Conservation (phyloP, 2,329 filamentous ascomycete genomes). For the Colletotrichum caudatum region DNA sequence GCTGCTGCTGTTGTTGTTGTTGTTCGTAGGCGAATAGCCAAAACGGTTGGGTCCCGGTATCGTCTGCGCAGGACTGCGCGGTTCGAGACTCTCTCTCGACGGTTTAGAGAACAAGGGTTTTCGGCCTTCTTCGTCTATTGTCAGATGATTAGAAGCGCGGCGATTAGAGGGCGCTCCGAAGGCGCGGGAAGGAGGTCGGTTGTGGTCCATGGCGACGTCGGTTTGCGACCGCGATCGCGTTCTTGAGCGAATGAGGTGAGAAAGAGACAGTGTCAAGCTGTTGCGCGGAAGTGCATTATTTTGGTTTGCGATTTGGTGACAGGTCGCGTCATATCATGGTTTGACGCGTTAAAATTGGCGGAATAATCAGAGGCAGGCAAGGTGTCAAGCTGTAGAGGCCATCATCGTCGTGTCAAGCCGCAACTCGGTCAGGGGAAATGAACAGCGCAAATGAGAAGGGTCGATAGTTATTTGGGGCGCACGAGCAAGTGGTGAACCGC, state of each 20-base stretch:
- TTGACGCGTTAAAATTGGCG: background rate
- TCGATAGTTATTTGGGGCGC: constrained; percentile 29
- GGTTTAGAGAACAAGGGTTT: constrained; percentile 54
- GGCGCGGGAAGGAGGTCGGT: constrained; percentile 38
- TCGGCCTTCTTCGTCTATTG: constrained; percentile 55
- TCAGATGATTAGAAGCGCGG: constrained; percentile 45
- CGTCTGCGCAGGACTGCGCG: constrained; percentile 22
- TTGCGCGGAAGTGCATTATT: constrained; percentile 35
- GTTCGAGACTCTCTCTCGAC: constrained; percentile 41
- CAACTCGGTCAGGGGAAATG: constrained; percentile 33
- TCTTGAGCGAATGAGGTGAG: constrained; percentile 10
- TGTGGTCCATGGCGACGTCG: constrained; percentile 45
- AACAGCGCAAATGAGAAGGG: constrained; percentile 31
- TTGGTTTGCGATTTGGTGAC: constrained; percentile 24
- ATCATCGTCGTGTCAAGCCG: constrained; percentile 18
- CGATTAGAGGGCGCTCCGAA: constrained; percentile 44
- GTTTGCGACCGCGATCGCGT: constrained; percentile 29
- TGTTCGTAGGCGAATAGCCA: constrained; percentile 41
- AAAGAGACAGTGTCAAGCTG: constrained; percentile 19
- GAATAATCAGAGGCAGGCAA: background rate
- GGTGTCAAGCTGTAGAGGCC: constrained; percentile 1
- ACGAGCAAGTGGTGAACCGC: constrained; percentile 34
- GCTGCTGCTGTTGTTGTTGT: constrained; percentile 11
- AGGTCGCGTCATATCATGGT: constrained; percentile 39
- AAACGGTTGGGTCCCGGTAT: constrained; percentile 38